Evolutionary conservation across 495 filamentous ascomycete species (phyloP), one percentile per base, ranked within the genome.

Genomic region (Talaromyces thailandensis): DNA sequence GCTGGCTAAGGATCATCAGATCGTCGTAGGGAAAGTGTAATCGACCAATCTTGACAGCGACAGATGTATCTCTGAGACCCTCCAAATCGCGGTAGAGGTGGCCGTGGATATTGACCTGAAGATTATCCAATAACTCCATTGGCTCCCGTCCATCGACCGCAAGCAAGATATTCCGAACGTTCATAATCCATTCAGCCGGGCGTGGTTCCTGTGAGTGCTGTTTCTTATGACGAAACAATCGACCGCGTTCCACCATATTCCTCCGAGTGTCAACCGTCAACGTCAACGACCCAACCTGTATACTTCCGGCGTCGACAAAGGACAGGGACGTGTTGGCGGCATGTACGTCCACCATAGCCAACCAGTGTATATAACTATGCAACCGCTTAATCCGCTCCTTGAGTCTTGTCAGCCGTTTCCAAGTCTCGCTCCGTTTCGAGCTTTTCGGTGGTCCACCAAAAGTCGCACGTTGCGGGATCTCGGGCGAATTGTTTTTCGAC

Each of bases 121-220:
- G 87, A 67, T 90, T 87, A 70, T 99, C 95, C 70, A 99, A 71
- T 2, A 99, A 71, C 72, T 99, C 93, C n/a, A 87, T 82, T 1
- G 92, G 85, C 16, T 97, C 92, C 40, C 83, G 81, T 24, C 92
- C 92, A 56, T 96, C 86, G 2, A 90, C 85, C 0, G 89, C 90
- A 62, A 98, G 95, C 3, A 97, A 77, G 52, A 98, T 82, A 71
- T 92, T 96, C 59, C 90, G 86, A 43, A 91, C 72, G 7, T 87
- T 90, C 68, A 94, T 81, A 63, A 95, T 92, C 94, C 95, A 98
- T 76, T 99, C 95, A 1, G 92, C 92, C 26, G 94, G 93, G 23
- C 84, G 81, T 67, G 93, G 87, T 57, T 88, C 84, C 25, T 80
- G 80, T n/a, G 82, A 81, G 56, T 84, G 82, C 61, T 88, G 81